Evolutionary conservation across 306 rosid species (phyloP).

Genomic region (Luffa aegyptiaca): DNA sequence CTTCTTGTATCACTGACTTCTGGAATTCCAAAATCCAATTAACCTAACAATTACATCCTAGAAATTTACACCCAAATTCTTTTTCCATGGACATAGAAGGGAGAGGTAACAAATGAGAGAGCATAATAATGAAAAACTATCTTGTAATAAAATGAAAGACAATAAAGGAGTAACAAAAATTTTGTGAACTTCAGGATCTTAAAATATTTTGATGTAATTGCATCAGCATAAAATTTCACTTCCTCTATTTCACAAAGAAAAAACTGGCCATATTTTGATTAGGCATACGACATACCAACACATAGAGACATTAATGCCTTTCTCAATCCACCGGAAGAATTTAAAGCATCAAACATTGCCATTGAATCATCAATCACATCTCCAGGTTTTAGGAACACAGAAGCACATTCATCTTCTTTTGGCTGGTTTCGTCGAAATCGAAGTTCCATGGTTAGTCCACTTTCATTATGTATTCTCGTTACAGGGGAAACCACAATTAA

Average conservation of each 20-base stretch:
- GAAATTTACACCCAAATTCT: background rate
- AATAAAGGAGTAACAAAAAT: background rate
- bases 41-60: background rate
- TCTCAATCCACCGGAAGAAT: constrained; percentile 68
- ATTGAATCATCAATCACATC: constrained; percentile 81
- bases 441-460: constrained; percentile 60
- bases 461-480: constrained; percentile 70
- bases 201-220: background rate
- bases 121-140: background rate
- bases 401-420: constrained; percentile 61
- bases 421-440: constrained; percentile 58
- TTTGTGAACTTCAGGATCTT: background rate
- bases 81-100: background rate
- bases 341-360: constrained; percentile 70
- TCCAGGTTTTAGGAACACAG: constrained; percentile 53
- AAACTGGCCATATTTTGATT: background rate
- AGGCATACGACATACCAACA: constrained; percentile 45
- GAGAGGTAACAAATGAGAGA: background rate
- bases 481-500: constrained; percentile 60
- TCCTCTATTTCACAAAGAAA: background rate
- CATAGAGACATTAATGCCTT: constrained; percentile 72
- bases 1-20: background rate
- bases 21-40: background rate
- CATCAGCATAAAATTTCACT: background rate
- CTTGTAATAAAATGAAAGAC: background rate